Evolutionary conservation across 2,329 filamentous ascomycete genomes (phyloP).

Genomic region (Xylaria sp.): DNA sequence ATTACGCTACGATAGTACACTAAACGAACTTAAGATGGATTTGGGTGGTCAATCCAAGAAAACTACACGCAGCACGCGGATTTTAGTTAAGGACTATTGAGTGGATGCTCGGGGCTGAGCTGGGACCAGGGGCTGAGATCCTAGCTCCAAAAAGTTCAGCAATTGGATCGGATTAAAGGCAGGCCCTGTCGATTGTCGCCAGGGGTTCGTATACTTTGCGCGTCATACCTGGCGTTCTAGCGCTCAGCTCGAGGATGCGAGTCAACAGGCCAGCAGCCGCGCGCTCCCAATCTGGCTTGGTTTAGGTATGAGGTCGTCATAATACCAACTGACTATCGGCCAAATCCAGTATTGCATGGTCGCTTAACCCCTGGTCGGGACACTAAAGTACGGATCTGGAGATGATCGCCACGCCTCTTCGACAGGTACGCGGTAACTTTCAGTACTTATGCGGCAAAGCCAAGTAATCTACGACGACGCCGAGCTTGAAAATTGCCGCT

Average conservation of each 20-base stretch:
- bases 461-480: background rate
- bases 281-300: constrained; percentile 23
- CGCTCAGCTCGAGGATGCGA: constrained; percentile 25
- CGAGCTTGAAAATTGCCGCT: constrained; percentile 26
- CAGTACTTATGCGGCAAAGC: background rate
- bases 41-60: background rate
- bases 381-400: constrained; percentile 24
- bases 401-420: constrained; percentile 25
- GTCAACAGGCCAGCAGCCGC: constrained; percentile 26
- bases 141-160: background rate
- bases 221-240: background rate
- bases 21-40: background rate
- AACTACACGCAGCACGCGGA: background rate
- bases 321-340: constrained; percentile 16
- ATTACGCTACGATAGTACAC: background rate
- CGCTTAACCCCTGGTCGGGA: constrained; percentile 13
- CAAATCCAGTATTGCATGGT: constrained; percentile 13
- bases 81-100: constrained; percentile 29
- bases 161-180: constrained; percentile 27
- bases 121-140: constrained; percentile 17
- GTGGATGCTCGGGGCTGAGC: constrained; percentile 26
- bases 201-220: constrained; percentile 10
- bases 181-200: constrained; percentile 9
- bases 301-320: constrained; percentile 27
- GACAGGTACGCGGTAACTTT: background rate